Evolutionary conservation across 2,329 filamentous ascomycete genomes (phyloP).

Genomic region (Tolypocladium nubicola): DNA sequence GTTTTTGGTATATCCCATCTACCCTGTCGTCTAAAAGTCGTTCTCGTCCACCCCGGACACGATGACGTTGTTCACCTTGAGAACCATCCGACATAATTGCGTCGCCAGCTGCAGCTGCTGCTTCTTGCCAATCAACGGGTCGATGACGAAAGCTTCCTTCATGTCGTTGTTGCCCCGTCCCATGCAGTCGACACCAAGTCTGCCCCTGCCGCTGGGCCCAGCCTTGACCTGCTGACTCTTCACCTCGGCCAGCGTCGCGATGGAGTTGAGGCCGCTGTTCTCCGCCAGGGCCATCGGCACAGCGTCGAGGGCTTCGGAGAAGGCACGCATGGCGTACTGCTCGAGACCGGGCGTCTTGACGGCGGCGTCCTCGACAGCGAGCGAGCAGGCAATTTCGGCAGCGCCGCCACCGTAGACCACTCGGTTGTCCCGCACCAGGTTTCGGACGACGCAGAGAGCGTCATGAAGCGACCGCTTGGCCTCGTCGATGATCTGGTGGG

Average conservation of each 20-base stretch:
- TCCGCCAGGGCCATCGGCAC: slow-evolving; percentile 94
- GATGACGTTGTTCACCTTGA: slow-evolving; percentile 96
- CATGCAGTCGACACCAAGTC: slow-evolving; percentile 96
- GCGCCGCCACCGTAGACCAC: slow-evolving; percentile 96
- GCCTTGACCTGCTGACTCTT: slow-evolving; percentile 95
- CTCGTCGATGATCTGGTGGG: slow-evolving; percentile 82
- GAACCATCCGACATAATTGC: slow-evolving; percentile 94
- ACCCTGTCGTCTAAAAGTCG: slow-evolving; percentile 54
- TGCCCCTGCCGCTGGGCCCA: slow-evolving; percentile 34
- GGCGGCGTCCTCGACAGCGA: slow-evolving; percentile 91
- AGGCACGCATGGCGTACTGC: slow-evolving; percentile 98
- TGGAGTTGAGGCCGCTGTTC: slow-evolving; percentile 93
- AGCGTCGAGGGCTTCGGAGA: slow-evolving; percentile 86
- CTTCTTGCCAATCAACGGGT: slow-evolving; percentile 95
- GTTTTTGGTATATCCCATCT: slow-evolving; percentile 15
- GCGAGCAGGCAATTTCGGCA: slow-evolving; percentile 91
- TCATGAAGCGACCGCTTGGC: slow-evolving; percentile 96
- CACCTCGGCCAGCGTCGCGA: slow-evolving; percentile 86
- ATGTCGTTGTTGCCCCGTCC: slow-evolving; percentile 90
- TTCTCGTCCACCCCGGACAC: slow-evolving; percentile 78
- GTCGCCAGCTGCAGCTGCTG: slow-evolving; percentile 95
- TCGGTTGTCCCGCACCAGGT: slow-evolving; percentile 89
- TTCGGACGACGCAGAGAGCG: slow-evolving; percentile 93
- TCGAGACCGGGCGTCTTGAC: slow-evolving; percentile 93
- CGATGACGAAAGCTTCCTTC: slow-evolving; percentile 96